These are phyloP conservation scores for Primulina eburnea DNA, from an alignment of 257 asterid genomes.

Conservation along the genomic window DNA sequence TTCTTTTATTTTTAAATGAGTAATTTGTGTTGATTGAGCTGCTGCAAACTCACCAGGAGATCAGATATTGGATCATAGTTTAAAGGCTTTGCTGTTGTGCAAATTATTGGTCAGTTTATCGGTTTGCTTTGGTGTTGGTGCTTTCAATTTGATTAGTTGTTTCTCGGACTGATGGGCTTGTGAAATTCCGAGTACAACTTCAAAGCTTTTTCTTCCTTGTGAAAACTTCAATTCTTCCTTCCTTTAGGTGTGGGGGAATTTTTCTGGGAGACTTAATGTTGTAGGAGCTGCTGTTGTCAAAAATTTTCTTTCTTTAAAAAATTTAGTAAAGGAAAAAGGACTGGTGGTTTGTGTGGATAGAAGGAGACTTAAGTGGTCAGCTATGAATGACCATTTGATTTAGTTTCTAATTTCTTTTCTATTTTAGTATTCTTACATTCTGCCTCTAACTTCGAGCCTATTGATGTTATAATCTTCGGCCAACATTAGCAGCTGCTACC, in stretches of 20 bases:
- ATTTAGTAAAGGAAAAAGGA: too few relatives aligned
- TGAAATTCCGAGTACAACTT: slow-evolving; percentile 4
- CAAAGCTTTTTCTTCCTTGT: slow-evolving; percentile 8
- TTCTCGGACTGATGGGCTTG: not conserved
- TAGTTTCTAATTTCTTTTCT: too few relatives aligned
- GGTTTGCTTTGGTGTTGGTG: not conserved
- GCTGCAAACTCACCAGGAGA: too few relatives aligned
- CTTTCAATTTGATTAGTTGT: not conserved
- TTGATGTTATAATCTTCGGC: not conserved
- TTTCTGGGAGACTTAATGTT: not conserved
- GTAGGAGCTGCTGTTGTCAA: too few relatives aligned
- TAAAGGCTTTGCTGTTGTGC: slow-evolving; percentile 13
- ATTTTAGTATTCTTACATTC: too few relatives aligned
- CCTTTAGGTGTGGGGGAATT: not conserved
- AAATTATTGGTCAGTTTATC: slow-evolving; percentile 4
- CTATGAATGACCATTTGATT: too few relatives aligned
- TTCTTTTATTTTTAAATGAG: not conserved
- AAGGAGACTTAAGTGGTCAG: too few relatives aligned
- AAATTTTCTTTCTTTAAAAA: too few relatives aligned
- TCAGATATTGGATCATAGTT: slow-evolving; percentile 1
- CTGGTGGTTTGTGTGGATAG: too few relatives aligned
- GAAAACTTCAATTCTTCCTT: not conserved
- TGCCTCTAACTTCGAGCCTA: too few relatives aligned
- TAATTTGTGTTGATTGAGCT: slow-evolving; percentile 11
- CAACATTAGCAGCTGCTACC: slow-evolving; percentile 16